A percentile compares a stretch with the other conserved stretches of the same genome.
Evolutionary conservation across 768 basidiomycete species (phyloP).

Genomic region (Phylloporus rhodoxanthus): DNA sequence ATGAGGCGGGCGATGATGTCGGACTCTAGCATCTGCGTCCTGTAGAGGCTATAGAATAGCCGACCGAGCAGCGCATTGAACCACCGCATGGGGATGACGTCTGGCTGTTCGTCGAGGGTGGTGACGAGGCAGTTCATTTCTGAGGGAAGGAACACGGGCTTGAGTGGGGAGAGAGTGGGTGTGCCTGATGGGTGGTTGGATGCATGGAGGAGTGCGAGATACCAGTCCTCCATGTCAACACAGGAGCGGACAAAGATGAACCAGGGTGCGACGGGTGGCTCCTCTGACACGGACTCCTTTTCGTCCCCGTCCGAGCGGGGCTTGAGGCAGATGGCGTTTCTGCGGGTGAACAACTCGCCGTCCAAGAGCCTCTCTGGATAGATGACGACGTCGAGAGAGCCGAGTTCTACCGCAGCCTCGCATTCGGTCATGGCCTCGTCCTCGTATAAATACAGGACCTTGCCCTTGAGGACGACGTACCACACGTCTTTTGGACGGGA

Average conservation of each 20-base stretch:
- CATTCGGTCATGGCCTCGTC: conserved; percentile 89
- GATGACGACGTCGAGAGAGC: conserved; percentile 69
- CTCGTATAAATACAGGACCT: conserved; percentile 88
- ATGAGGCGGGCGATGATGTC: conserved; percentile 84
- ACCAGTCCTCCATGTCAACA: conserved; percentile 97
- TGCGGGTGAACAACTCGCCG: conserved; percentile 85
- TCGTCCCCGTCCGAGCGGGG: conserved; percentile 39
- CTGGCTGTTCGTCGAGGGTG: conserved; percentile 87
- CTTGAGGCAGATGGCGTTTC: conserved; percentile 79
- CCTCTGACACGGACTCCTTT: conserved; percentile 37
- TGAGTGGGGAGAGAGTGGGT: conserved; percentile 54
- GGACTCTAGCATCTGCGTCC: conserved; percentile 73
- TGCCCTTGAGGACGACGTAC: conserved; percentile 89
- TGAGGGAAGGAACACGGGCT: conserved; percentile 58
- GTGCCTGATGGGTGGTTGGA: conserved; percentile 58
- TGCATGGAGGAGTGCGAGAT: conserved; percentile 73
- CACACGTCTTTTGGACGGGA: conserved; percentile 88
- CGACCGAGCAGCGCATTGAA: conserved; percentile 91
- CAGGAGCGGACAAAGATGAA: conserved; percentile 88
- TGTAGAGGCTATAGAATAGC: conserved; percentile 87
- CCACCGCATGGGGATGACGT: conserved; percentile 97
- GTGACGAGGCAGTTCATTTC: conserved; percentile 83
- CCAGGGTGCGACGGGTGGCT: conserved; percentile 64
- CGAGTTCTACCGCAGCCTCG: conserved; percentile 83
- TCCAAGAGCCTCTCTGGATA: conserved; percentile 72